phyloP scores from a whole-genome alignment of 305 asterid species.

The Plantago coronopus region DNA sequence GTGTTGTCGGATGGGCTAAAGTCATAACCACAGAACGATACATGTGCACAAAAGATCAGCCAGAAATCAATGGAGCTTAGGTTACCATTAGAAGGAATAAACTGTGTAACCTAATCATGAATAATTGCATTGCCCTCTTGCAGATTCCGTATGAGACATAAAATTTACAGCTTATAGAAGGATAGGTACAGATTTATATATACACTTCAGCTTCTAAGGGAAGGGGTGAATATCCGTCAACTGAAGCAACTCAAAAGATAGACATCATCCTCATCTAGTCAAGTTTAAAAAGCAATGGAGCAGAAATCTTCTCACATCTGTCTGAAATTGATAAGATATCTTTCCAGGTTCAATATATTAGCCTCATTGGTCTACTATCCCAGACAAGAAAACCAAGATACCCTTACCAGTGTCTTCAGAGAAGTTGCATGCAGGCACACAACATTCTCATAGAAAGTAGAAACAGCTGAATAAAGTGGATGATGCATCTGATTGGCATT shows the following conservation, averaged over 20 bases:
- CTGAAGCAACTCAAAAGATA: slow-evolving; percentile 51
- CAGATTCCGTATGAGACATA: slow-evolving; percentile 60
- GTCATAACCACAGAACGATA: slow-evolving; percentile 22
- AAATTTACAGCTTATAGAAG: slow-evolving; percentile 41
- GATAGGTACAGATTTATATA: slow-evolving; percentile 44
- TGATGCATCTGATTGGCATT: slow-evolving; percentile 35
- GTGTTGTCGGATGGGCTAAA: slow-evolving; percentile 16
- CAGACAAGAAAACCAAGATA: slow-evolving; percentile 42
- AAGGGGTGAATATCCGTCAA: slow-evolving; percentile 41
- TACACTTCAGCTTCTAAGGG: slow-evolving; percentile 50
- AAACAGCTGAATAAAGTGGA: slow-evolving; percentile 32
- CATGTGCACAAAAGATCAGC: slow-evolving; percentile 25
- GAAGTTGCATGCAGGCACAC: slow-evolving; percentile 42
- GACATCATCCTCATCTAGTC: slow-evolving; percentile 45
- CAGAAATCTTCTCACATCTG: slow-evolving; percentile 42
- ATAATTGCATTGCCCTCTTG: slow-evolving; percentile 62
- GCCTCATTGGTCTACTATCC: slow-evolving; percentile 35
- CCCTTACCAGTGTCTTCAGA: slow-evolving; percentile 30
- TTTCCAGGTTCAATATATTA: slow-evolving; percentile 37
- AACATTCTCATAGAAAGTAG: slow-evolving; percentile 35
- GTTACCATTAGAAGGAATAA: slow-evolving; percentile 66
- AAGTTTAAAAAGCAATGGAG: slow-evolving; percentile 34
- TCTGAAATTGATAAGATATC: slow-evolving; percentile 31
- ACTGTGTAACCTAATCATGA: slow-evolving; percentile 56
- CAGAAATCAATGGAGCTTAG: slow-evolving; percentile 31